Evolutionary conservation across 441 rosid genomes (phyloP), one percentile per base, ranked within the genome.

Genomic region (Adansonia madagascariensis): DNA sequence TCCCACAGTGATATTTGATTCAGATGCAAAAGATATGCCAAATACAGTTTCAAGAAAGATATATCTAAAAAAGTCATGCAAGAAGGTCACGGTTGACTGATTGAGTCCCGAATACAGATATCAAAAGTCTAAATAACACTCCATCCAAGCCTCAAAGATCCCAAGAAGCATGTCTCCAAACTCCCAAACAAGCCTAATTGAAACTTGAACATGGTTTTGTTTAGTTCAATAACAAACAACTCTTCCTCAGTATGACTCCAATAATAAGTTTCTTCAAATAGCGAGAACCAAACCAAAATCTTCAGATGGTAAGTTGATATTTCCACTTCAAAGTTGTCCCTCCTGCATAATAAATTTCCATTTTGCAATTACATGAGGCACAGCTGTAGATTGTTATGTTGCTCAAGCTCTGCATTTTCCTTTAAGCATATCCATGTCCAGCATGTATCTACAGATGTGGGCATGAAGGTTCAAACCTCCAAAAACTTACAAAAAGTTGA

Each of bases 21-120:
- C 73, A 68, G 11, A 47, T 46, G 7, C 10, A 69, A 49, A 69
- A 47, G 12, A 69, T 69, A 47, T 47, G 73, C 17, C 12, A n/a
- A 69, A 47, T 18, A 4, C 14, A 8, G 50, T 17, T 35, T 44
- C 53, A 66, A 20, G 2, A 66, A 24, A 14, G 43, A 24, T 49
- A 49, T 47, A 49, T 68, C 56, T 47, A 39, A 67, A 67, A 43
- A 66, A 44, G 14, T 39, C 22, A 64, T 15, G 69, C 12, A 41
- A 67, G 68, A 62, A 31, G 43, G 14, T 12, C 17, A 63, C 0
- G 2, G 20, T 56, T 63, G 46, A 63, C 43, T 14, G 8, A 31
- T 8, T 31, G 6, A 39, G 47, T 8, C 67, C 31, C 8, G 0
- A 35, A 62, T 27, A 24, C 4, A 62, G 44, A 62, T 62, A 11